Percentiles rank a stretch among this genome's conserved stretches.
phyloP scores from a whole-genome alignment of 2,329 filamentous ascomycete species.

The Penicillium sp. region DNA sequence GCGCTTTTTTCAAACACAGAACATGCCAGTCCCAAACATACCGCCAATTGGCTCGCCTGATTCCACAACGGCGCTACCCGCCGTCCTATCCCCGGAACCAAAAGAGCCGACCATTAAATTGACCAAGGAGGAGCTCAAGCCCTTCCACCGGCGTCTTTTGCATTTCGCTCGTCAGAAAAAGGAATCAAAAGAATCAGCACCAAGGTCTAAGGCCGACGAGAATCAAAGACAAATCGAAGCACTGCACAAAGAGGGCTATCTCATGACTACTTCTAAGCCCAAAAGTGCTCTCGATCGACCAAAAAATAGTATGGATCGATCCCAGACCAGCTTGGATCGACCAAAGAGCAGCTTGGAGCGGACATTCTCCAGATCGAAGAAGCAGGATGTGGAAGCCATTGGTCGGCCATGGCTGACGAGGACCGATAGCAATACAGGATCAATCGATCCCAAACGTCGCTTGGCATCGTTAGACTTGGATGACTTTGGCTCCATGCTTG shows the following conservation, averaged over 20 bases:
- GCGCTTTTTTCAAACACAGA: slow-evolving; percentile 37
- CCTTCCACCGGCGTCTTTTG: slow-evolving; percentile 37
- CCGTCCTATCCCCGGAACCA: slow-evolving; percentile 27
- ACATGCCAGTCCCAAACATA: slow-evolving; percentile 16
- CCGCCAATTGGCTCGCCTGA: slow-evolving; percentile 19
- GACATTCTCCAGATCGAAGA: slow-evolving; percentile 30
- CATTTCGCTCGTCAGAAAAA: slow-evolving; percentile 36
- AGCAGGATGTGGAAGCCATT: slow-evolving; percentile 38
- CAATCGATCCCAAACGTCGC: slow-evolving; percentile 15
- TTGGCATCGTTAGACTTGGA: slow-evolving; percentile 33
- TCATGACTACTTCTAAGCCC: slow-evolving; percentile 21
- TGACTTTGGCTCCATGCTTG: slow-evolving; percentile 36
- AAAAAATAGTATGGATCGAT: slow-evolving; percentile 10
- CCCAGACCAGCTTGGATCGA: slow-evolving; percentile 16
- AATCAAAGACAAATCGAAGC: slow-evolving; percentile 29
- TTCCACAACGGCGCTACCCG: slow-evolving; percentile 25
- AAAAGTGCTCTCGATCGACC: slow-evolving; percentile 11
- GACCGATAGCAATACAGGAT: slow-evolving; percentile 20
- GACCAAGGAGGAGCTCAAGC: slow-evolving; percentile 19
- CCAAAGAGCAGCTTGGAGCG: slow-evolving; percentile 24
- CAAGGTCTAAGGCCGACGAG: slow-evolving; percentile 27
- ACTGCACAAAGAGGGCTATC: slow-evolving; percentile 32
- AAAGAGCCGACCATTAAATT: neutral
- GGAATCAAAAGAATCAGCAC: slow-evolving; percentile 23
- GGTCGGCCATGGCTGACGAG: slow-evolving; percentile 40